A percentile compares a stretch with the other conserved stretches of the same genome.
Conservation (phyloP, 805 yeast species). For the Wickerhamiella vanderwaltii region DNA sequence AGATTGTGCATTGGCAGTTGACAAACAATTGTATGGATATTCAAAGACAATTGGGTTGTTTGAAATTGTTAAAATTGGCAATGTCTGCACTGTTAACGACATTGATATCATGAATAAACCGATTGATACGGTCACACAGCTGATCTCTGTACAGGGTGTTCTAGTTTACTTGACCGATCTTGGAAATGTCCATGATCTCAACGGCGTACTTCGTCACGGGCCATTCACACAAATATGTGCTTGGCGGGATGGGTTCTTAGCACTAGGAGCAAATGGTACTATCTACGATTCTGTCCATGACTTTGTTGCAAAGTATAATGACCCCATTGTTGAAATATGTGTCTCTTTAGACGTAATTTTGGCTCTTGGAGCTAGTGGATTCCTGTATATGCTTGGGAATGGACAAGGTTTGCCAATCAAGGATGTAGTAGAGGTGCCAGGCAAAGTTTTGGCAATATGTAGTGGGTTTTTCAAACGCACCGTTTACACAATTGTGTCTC, state of each 20-base stretch:
- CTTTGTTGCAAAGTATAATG: not conserved
- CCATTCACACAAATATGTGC: not conserved
- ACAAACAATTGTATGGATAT: not conserved
- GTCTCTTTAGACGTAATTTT: not conserved
- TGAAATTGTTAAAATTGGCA: not conserved
- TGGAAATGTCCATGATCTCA: not conserved
- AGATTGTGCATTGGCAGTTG: not conserved
- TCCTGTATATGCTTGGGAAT: not conserved
- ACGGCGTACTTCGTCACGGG: not conserved
- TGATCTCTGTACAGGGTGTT: not conserved
- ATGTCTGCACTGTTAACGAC: not conserved
- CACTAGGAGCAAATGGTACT: not conserved
- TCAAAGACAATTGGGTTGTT: not conserved
- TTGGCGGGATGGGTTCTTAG: not conserved
- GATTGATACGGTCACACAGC: not conserved
- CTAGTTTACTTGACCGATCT: not conserved
- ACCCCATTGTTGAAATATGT: not conserved
- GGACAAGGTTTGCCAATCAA: not conserved
- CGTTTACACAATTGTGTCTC: conserved; percentile 4
- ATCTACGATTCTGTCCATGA: not conserved
- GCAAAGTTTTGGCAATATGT: not conserved
- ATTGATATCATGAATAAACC: not conserved
- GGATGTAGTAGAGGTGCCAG: not conserved
- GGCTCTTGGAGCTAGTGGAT: not conserved
- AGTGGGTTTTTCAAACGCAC: not conserved